Evolutionary conservation across 495 filamentous ascomycete genomes (phyloP).

Genomic region (Podospora didyma): DNA sequence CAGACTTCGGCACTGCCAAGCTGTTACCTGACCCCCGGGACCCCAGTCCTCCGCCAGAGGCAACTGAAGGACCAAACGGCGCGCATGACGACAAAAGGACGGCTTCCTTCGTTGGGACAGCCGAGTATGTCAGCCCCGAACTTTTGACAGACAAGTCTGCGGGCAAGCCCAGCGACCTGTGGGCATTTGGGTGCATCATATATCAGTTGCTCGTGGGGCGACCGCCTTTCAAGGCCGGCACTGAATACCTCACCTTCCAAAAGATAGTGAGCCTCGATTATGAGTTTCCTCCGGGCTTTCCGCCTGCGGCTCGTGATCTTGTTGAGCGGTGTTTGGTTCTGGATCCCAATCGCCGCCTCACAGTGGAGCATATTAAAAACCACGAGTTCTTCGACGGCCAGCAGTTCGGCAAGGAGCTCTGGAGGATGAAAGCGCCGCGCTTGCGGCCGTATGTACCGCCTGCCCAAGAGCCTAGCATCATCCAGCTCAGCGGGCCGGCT

Average conservation of each 20-base stretch:
- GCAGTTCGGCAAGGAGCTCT: constrained; percentile 76
- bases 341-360: constrained; percentile 81
- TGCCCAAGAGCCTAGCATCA: constrained; percentile 66
- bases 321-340: constrained; percentile 89
- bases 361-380: constrained; percentile 94
- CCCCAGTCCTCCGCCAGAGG: constrained; percentile 41
- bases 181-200: constrained; percentile 99
- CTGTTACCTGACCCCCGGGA: constrained; percentile 68
- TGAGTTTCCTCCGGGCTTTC: constrained; percentile 88
- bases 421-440: constrained; percentile 87
- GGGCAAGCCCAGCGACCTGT: constrained; percentile 96
- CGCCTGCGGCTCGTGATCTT: constrained; percentile 80
- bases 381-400: constrained; percentile 96
- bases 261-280: constrained; percentile 95
- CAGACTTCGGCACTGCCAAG: constrained; percentile 97
- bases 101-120: constrained; percentile 95
- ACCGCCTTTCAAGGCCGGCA: constrained; percentile 95
- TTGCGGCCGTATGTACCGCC: constrained; percentile 83
- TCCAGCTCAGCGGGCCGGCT: constrained; percentile 67
- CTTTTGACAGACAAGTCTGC: constrained; percentile 92
- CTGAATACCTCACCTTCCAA: constrained; percentile 97
- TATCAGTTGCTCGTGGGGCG: constrained; percentile 92
- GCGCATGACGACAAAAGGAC: constrained; percentile 64
- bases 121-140: constrained; percentile 97
- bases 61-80: constrained; percentile 48